A percentile compares a stretch with the other conserved stretches of the same genome.
Conservation (phyloP, 2,329 filamentous ascomycete genomes). For the Sporothrix mexicana region DNA sequence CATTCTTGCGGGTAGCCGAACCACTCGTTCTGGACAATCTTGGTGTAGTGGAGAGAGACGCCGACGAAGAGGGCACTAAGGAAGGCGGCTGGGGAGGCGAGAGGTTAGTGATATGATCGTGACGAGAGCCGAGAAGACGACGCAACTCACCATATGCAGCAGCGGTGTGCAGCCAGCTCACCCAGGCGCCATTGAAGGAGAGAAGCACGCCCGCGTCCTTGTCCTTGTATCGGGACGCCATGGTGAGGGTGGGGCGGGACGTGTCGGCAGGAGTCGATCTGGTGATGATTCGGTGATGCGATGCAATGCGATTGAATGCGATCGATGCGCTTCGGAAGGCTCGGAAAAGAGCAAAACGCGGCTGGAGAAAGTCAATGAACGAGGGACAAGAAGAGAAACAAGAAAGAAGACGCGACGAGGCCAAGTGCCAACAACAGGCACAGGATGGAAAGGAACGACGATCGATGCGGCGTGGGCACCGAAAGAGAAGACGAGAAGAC, state of each 20-base stretch:
- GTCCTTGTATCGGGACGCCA: constrained; percentile 62
- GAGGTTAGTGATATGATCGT: neutral
- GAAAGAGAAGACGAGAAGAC: neutral
- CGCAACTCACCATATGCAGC: constrained; percentile 77
- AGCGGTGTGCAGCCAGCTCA: constrained; percentile 85
- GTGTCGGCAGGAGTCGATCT: neutral
- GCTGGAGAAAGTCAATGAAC: neutral
- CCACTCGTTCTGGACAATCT: constrained; percentile 97
- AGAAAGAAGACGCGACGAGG: neutral
- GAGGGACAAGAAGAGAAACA: constrained; percentile 30
- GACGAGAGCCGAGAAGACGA: neutral
- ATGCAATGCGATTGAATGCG: neutral
- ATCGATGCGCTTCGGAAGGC: neutral
- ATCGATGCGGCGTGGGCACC: constrained; percentile 15
- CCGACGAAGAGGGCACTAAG: constrained; percentile 84
- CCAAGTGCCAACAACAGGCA: neutral
- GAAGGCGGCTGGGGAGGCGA: constrained; percentile 83
- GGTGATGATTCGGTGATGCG: neutral
- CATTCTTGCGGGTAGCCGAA: constrained; percentile 94
- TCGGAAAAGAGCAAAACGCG: neutral
- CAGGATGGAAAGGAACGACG: neutral
- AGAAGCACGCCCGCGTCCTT: constrained; percentile 66
- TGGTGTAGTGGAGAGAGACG: constrained; percentile 83
- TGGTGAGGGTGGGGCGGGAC: constrained; percentile 10
- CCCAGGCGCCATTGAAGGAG: constrained; percentile 82